phyloP scores from a whole-genome alignment of 345 rosid species.

The Lagerstroemia speciosa region DNA sequence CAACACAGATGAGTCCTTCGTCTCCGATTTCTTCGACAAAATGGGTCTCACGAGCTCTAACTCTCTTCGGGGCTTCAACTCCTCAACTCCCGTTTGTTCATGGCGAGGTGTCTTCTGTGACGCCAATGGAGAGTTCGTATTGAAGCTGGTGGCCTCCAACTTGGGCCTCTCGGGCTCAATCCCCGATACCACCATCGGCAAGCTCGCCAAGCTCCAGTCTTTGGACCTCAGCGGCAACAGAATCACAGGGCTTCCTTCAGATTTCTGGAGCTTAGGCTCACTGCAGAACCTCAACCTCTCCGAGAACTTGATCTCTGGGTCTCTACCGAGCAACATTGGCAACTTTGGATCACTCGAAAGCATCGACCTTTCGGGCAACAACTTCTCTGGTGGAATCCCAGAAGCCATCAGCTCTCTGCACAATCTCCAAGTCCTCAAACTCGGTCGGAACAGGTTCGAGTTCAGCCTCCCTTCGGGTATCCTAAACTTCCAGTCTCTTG shows the following conservation, averaged over 20 bases:
- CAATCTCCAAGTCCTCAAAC: conserved; percentile 51
- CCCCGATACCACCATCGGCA: conserved; percentile 83
- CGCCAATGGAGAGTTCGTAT: conserved; percentile 36
- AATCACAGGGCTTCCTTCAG: conserved; percentile 72
- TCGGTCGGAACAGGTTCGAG: conserved; percentile 49
- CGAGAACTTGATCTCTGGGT: conserved; percentile 58
- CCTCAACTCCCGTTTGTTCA: conserved; percentile 55
- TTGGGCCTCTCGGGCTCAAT: conserved; percentile 61
- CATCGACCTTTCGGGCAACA: conserved; percentile 65
- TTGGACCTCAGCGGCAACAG: conserved; percentile 82
- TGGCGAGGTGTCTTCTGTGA: conserved; percentile 75
- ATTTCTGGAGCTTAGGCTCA: conserved; percentile 77
- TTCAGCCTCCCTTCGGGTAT: conserved; percentile 52
- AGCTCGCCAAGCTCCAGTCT: conserved; percentile 61
- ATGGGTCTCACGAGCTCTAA: conserved; percentile 47
- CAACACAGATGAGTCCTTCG: conserved; percentile 74
- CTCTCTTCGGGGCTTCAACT: conserved; percentile 31
- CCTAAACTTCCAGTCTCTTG: conserved; percentile 43
- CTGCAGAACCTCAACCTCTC: conserved; percentile 67
- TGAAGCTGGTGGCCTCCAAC: conserved; percentile 42
- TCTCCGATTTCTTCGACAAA: conserved; percentile 59
- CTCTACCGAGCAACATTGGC: conserved; percentile 62
- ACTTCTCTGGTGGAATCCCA: conserved; percentile 71
- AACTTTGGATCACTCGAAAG: conserved; percentile 69
- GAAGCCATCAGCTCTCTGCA: conserved; percentile 49